Conservation (phyloP, 140 eudicot species). For the Flaveria floridana region DNA sequence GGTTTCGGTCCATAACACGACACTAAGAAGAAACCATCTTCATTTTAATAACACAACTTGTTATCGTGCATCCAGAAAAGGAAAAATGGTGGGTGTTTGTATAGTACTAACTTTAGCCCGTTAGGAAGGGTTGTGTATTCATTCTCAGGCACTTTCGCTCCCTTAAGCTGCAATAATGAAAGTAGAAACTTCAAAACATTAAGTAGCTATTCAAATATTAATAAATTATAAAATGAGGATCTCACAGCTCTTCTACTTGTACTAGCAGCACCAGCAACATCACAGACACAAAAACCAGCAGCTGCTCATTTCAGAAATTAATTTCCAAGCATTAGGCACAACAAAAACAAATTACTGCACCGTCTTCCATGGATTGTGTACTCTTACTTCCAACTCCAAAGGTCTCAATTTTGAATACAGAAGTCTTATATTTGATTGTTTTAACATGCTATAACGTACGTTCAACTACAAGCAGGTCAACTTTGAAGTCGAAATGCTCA, state of each 20-base stretch:
- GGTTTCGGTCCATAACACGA: too few species aligned
- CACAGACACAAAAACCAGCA: slow-evolving; percentile 64
- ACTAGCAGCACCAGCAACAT: slow-evolving; percentile 74
- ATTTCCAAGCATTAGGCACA: slow-evolving; percentile 26
- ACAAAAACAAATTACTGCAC: background rate
- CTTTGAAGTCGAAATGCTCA: background rate
- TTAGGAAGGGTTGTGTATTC: slow-evolving; percentile 82
- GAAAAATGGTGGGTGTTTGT: slow-evolving; percentile 10
- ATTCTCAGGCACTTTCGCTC: slow-evolving; percentile 86
- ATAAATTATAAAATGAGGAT: slow-evolving; percentile 7
- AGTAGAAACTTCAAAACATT: background rate
- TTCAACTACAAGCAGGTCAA: slow-evolving; percentile 1
- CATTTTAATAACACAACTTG: background rate
- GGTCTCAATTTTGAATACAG: background rate
- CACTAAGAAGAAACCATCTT: background rate
- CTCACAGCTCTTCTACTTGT: slow-evolving; percentile 98
- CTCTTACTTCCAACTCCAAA: background rate
- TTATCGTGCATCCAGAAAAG: background rate
- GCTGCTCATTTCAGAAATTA: slow-evolving; percentile 49
- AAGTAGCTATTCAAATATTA: background rate
- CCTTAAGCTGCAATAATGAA: slow-evolving; percentile 73
- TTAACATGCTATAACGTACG: background rate
- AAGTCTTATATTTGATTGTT: background rate
- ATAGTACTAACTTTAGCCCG: slow-evolving; percentile 82
- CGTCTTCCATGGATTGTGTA: background rate